Evolutionary conservation across 352 stramenopile genomes (phyloP).

Genomic region (Phytophthora meadii): DNA sequence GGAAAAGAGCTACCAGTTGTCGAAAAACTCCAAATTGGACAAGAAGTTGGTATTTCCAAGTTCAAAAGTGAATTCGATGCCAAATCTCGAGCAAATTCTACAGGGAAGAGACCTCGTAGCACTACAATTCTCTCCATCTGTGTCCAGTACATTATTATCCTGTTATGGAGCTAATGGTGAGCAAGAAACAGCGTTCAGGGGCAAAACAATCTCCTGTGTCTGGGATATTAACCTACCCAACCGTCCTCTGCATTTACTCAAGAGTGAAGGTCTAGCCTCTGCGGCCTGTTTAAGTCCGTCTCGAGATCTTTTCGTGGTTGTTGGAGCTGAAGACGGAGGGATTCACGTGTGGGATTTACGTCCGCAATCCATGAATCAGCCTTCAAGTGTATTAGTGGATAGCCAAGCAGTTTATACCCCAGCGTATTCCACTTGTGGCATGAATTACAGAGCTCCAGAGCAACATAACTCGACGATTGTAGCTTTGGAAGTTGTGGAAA

Average conservation of each 20-base stretch:
- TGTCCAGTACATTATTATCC: conserved; percentile 58
- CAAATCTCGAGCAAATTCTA: conserved; percentile 38
- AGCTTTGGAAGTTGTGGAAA: conserved; percentile 46
- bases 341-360: conserved; percentile 78
- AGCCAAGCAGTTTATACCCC: conserved; percentile 47
- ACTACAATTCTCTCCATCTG: conserved; percentile 55
- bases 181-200: conserved; percentile 14
- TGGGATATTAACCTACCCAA: conserved; percentile 72
- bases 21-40: conserved; percentile 45
- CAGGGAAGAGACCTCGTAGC: conserved; percentile 37
- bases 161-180: conserved; percentile 41
- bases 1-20: conserved; percentile 40
- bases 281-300: conserved; percentile 51
- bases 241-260: conserved; percentile 50
- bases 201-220: conserved; percentile 66
- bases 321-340: conserved; percentile 66
- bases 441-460: conserved; percentile 44
- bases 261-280: conserved; percentile 55
- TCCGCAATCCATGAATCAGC: conserved; percentile 28
- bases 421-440: conserved; percentile 67
- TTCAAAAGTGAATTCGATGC: conserved; percentile 21
- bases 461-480: conserved; percentile 63
- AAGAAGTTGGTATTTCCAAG: conserved; percentile 37
- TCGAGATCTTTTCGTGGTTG: conserved; percentile 61
- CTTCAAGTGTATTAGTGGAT: conserved; percentile 21